Base-by-base conservation (phyloP, 768 basidiomycete genomes). In the Tricholoma sp. region DNA sequence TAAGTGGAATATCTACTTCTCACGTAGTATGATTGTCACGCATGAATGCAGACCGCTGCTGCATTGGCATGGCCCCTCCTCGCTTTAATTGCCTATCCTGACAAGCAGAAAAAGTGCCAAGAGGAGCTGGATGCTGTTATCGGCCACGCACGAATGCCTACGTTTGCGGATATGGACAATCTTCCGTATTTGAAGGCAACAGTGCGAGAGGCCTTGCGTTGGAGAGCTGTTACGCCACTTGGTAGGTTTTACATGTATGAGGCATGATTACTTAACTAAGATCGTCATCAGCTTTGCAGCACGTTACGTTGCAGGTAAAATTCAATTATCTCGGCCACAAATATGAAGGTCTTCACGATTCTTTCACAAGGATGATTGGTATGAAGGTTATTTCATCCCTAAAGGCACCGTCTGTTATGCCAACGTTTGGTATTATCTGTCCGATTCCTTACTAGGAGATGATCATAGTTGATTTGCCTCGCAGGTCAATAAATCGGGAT, bases 71-170 rank as follows among this genome's bases (percentile, higher is more conserved):
- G 50, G 50, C 13, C 13, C 33, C 11, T 51, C 17, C 50, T 51
- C 20, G 50, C 33, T 20, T 20, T 51, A 13, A 20, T 37, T 7
- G 37, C 33, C 17, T 59, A 70, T 53, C 73, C 72, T 1, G 69
- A 70, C 1, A 64, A 68, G 7, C 71, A 70, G 57, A 50, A 50
- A n/a, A 64, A 59, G 34, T 73, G 72, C 0, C 70, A 70, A 49
- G 63, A 56, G 9, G 73, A 75, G 54, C 44, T 76, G 15, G 70
- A 72, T 49, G 12, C 45, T 4, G 68, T 71, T 3, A 50, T 74
- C 3, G 70, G 69, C 0, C 44, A 39, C 3, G 61, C 60, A 13
- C 57, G 70, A 0, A 58, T 76, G 11, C 74, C 74, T 0, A 61
- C 53, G 12, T 60, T 70, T 33, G 57, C 54, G 12, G 74, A 75